phyloP scores from a whole-genome alignment of 768 basidiomycete species.

The Hericium alpestre region DNA sequence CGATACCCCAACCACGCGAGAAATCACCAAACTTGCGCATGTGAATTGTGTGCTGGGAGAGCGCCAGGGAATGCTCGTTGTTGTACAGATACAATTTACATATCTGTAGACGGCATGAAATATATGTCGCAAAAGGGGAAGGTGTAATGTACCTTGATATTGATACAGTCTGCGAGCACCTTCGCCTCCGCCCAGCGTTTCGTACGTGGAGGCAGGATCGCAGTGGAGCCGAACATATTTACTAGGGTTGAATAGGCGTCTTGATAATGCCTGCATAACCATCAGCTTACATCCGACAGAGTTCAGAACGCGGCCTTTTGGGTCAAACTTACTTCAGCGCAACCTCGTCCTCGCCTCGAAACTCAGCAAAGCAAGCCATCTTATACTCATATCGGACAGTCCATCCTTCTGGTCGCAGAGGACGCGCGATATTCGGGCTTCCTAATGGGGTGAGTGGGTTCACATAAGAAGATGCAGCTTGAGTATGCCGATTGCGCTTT shows the following conservation, averaged over 20 bases:
- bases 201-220: conserved; percentile 80
- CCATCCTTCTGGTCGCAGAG: conserved; percentile 82
- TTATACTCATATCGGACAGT: conserved; percentile 96
- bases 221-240: conserved; percentile 83
- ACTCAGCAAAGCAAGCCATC: conserved; percentile 93
- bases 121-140: background rate
- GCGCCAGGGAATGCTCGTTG: conserved; percentile 69
- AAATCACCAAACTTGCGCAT: conserved; percentile 79
- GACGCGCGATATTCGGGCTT: conserved; percentile 31
- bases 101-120: conserved; percentile 38
- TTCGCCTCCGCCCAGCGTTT: conserved; percentile 99
- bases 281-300: background rate
- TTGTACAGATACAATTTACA: conserved; percentile 88
- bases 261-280: conserved; percentile 71
- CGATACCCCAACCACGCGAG: conserved; percentile 88
- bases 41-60: conserved; percentile 79
- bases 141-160: conserved; percentile 56
- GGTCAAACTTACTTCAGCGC: conserved; percentile 65
- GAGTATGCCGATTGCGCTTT: conserved; percentile 78
- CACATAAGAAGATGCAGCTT: conserved; percentile 39
- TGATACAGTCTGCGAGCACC: conserved; percentile 89
- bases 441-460: conserved; percentile 39
- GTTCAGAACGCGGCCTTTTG: too few species aligned
- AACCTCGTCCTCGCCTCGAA: conserved; percentile 84
- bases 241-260: conserved; percentile 79